Evolutionary conservation across 805 yeast species (phyloP).

Genomic region (Hanseniaspora occidentalis): DNA sequence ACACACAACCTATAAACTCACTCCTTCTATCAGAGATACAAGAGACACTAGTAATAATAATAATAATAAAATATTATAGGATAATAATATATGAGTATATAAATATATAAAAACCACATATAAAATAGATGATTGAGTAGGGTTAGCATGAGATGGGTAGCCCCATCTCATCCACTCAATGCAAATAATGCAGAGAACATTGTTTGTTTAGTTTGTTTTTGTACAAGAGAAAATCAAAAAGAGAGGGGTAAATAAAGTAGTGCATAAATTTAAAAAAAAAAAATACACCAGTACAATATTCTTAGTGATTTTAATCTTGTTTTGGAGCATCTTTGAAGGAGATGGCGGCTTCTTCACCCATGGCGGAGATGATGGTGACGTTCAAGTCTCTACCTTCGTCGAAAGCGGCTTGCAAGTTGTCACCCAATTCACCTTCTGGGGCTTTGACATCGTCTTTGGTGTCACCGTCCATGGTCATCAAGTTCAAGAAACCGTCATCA

Average conservation of each 20-base stretch:
- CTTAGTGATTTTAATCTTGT: slow-evolving; percentile 21
- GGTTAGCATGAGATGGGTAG: too few species aligned
- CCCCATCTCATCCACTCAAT: too few species aligned
- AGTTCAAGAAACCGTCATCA: slow-evolving; percentile 94
- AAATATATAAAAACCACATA: not conserved
- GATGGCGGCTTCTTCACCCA: slow-evolving; percentile 99
- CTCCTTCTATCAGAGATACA: too few species aligned
- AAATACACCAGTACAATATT: not conserved
- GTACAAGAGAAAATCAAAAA: not conserved
- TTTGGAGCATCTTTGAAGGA: slow-evolving; percentile 98
- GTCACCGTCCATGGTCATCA: slow-evolving; percentile 95
- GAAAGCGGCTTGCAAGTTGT: slow-evolving; percentile 78
- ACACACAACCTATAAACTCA: too few species aligned
- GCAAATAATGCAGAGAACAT: too few species aligned
- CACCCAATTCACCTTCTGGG: slow-evolving; percentile 98
- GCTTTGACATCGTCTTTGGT: slow-evolving; percentile 98
- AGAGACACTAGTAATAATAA: too few species aligned
- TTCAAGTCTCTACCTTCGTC: slow-evolving; percentile 97
- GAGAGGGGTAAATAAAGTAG: not conserved
- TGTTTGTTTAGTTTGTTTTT: not conserved
- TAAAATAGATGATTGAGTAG: not conserved
- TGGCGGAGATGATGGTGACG: slow-evolving; percentile 93
- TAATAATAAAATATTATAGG: too few species aligned
- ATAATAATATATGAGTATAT: not conserved
- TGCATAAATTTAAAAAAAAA: not conserved